Evolutionary conservation across 2,329 filamentous ascomycete species (phyloP), one percentile per base, ranked within the genome.

Genomic region (Magnaporthiopsis incrustans): DNA sequence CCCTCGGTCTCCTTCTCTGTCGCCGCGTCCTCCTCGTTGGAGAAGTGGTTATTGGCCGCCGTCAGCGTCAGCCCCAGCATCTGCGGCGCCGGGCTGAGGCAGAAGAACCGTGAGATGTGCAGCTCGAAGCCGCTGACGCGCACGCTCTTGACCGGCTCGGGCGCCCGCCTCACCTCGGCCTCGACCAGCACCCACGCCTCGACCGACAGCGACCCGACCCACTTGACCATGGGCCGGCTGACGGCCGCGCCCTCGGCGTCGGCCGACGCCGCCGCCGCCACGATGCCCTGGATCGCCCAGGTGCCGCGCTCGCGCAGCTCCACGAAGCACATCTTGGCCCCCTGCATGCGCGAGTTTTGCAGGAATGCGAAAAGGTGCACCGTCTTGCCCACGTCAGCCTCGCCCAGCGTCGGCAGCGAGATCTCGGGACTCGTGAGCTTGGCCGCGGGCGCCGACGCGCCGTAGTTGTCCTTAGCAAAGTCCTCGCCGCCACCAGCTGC

Each of bases 181-280:
- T 96, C 90, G 66, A 97, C 87, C 57, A 88, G 80, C 32, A 97
- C 87, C 70, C 90, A 92, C 70, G 89, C 92, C 81, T 97, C 94
- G 59, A 89, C 82, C 72, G 86, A 89, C 69, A 97, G 78, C 58
- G 80, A 83, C 60, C 85, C 86, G 61, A 89, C 87, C 86, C 90
- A 98, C 79, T 98, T 98, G 74, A 97, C 91, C 94, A 98, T 98
- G 77, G 91, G 92, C 74, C 88, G 89, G 67, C 86, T 90, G 53
- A 92, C 84, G 8, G 78, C 77, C 61, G 78, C 83, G 50, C 82
- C 86, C 71, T 92, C 85, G 73, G 81, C 27, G 27, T 30, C 27
- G 27, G 27, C 27, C 27, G 27, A 30, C 27, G 27, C 77, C 71
- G 60, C 32, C 61, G 86, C 89, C 25, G 84, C 82, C 22, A 92